Conservation (phyloP, 208 protist genomes). For the Trypanosoma scelopori region DNA sequence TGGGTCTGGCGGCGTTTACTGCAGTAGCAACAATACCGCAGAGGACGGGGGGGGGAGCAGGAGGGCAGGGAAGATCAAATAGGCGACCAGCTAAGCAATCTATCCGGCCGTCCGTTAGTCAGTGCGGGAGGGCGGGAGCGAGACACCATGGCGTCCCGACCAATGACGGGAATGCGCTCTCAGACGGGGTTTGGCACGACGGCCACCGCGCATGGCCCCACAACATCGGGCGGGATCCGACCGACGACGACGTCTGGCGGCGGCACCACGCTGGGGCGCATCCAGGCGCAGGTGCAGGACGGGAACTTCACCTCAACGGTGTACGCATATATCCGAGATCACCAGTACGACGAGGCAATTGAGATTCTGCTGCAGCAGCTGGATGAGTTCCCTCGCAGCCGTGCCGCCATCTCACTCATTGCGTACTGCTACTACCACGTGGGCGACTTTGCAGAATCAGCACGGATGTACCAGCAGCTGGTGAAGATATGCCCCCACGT, state of each 20-base stretch:
- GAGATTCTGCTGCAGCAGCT: slow-evolving; percentile 88
- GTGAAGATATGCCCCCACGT: slow-evolving; percentile 90
- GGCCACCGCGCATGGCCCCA: slow-evolving; percentile 30
- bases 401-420: slow-evolving; percentile 95
- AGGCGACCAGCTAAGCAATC: neutral
- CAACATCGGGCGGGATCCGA: slow-evolving; percentile 48
- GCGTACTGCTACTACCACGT: slow-evolving; percentile 96
- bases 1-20: too few relatives aligned
- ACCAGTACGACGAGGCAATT: slow-evolving; percentile 94
- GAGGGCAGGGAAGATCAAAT: neutral
- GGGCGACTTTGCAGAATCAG: slow-evolving; percentile 88
- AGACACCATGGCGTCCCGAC: slow-evolving; percentile 36
- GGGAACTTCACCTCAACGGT: slow-evolving; percentile 95
- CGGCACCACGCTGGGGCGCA: slow-evolving; percentile 89
- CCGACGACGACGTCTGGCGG: slow-evolving; percentile 85
- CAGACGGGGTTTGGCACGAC: slow-evolving; percentile 32
- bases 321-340: slow-evolving; percentile 94
- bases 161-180: slow-evolving; percentile 67
- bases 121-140: neutral
- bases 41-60: too few relatives aligned
- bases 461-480: slow-evolving; percentile 91
- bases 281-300: slow-evolving; percentile 90
- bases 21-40: neutral
- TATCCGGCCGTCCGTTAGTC: neutral
- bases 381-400: slow-evolving; percentile 93